Conservation (phyloP, 345 rosid genomes). For the Durio zibethinus region DNA sequence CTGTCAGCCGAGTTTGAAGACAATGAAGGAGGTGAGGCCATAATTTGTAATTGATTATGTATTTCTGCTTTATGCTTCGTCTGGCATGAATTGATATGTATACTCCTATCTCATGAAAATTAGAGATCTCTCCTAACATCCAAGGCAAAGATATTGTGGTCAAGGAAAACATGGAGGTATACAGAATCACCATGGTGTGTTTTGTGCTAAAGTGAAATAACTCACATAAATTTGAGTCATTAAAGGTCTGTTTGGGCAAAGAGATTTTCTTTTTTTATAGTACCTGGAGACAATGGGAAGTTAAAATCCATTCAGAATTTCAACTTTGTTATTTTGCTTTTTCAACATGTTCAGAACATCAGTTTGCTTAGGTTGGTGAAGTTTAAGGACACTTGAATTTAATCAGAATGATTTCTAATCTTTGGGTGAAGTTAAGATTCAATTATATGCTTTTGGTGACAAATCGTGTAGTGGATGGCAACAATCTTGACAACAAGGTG, state of each 20-base stretch:
- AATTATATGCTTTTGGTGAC: not conserved
- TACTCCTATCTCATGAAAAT: slow-evolving; percentile 7
- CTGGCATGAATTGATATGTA: not conserved
- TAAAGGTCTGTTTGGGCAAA: not conserved
- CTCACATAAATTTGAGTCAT: not conserved
- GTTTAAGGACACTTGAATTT: not conserved
- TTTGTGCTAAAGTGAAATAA: not conserved
- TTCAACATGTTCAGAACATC: not conserved
- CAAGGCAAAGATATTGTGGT: slow-evolving; percentile 14
- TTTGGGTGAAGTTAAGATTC: not conserved
- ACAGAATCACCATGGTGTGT: not conserved
- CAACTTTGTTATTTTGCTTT: not conserved
- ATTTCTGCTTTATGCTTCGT: not conserved
- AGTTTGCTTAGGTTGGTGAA: not conserved
- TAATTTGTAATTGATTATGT: not conserved
- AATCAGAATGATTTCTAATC: not conserved
- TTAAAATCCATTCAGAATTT: not conserved
- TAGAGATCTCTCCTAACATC: slow-evolving; percentile 22
- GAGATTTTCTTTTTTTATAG: not conserved
- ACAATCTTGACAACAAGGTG: not conserved
- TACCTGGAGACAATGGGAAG: not conserved
- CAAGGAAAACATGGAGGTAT: slow-evolving; percentile 19
- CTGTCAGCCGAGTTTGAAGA: slow-evolving; percentile 24
- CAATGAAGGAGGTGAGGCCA: slow-evolving; percentile 30
- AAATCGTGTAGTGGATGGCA: not conserved